Percentiles rank a stretch among this genome's conserved stretches.
These are phyloP conservation scores for Avena eriantha DNA, from an alignment of 176 grass and related monocot genomes.

Conservation along the genomic window DNA sequence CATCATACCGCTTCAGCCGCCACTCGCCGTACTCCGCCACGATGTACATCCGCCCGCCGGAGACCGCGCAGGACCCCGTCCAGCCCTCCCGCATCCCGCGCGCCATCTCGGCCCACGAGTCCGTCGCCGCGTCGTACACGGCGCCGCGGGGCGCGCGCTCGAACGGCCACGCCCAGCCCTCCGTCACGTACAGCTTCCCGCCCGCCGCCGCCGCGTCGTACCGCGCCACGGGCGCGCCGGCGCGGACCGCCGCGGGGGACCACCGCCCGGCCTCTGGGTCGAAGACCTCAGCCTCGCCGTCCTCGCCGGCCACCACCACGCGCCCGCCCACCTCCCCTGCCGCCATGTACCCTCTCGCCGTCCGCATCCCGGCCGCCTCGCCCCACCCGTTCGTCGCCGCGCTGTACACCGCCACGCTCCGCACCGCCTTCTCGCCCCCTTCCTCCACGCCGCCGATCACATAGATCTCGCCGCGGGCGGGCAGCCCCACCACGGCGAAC, in stretches of 20 bases:
- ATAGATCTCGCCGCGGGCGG: conserved; percentile 82
- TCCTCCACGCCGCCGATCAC: conserved; percentile 70
- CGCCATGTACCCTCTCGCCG: conserved; percentile 61
- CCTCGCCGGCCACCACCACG: conserved; percentile 63
- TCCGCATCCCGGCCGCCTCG: conserved; percentile 43
- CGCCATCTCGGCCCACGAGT: conserved; percentile 84
- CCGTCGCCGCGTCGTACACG: conserved; percentile 69
- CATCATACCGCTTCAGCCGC: conserved; percentile 79
- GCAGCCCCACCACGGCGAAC: conserved; percentile 67
- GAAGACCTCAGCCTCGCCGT: conserved; percentile 62
- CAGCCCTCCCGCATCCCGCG: conserved; percentile 91
- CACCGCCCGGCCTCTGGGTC: conserved; percentile 56
- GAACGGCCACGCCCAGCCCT: conserved; percentile 98
- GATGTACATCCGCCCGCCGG: conserved; percentile 69
- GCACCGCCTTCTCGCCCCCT: conserved; percentile 43
- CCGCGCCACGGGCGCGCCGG: conserved; percentile 47
- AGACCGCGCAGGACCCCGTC: conserved; percentile 86
- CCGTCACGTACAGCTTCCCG: conserved; percentile 84
- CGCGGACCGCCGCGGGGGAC: background rate
- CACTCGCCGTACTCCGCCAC: conserved; percentile 95
- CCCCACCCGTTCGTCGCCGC: conserved; percentile 75
- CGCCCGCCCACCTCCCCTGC: conserved; percentile 64
- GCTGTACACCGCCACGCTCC: conserved; percentile 75
- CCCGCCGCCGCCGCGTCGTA: conserved; percentile 83
- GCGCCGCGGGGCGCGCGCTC: conserved; percentile 75